Conservation (phyloP, 371 early-diverging fungal species). For the Blastocladiella emersonii region DNA sequence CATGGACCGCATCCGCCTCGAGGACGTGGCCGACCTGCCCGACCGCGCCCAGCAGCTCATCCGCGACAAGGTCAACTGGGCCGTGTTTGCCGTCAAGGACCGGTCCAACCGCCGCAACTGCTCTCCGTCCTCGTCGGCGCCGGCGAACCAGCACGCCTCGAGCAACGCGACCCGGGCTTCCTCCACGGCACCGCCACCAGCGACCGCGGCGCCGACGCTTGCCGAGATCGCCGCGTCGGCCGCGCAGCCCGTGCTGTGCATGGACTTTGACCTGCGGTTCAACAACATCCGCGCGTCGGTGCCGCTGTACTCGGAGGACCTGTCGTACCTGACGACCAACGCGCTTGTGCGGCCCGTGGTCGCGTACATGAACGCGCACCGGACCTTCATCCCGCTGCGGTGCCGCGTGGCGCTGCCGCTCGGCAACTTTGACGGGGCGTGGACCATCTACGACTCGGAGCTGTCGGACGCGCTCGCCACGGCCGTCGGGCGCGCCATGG, state of each 20-base stretch:
- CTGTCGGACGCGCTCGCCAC: constrained; percentile 60
- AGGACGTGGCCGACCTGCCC: constrained; percentile 12
- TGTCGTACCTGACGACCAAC: constrained; percentile 46
- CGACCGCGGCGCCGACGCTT: constrained; percentile 10
- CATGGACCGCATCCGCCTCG: constrained; percentile 37
- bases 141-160: too few relatives aligned
- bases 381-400: constrained; percentile 66
- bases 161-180: constrained; percentile 11
- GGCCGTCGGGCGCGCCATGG: constrained; percentile 69
- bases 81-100: too few relatives aligned
- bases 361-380: constrained; percentile 83
- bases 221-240: constrained; percentile 11
- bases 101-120: too few relatives aligned
- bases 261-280: constrained; percentile 66
- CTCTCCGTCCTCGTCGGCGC: too few relatives aligned
- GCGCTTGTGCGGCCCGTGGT: constrained; percentile 87
- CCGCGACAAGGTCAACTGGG: too few relatives aligned
- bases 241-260: constrained; percentile 10
- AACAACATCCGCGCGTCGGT: constrained; percentile 80
- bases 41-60: constrained; percentile 17
- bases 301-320: constrained; percentile 53
- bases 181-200: constrained; percentile 10
- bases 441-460: constrained; percentile 76
- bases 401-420: constrained; percentile 60
- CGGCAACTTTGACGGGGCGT: constrained; percentile 82